Percentiles rank a stretch among this genome's conserved stretches.
phyloP scores from a whole-genome alignment of 352 stramenopile genomes.

The Aphanomyces euteiches region DNA sequence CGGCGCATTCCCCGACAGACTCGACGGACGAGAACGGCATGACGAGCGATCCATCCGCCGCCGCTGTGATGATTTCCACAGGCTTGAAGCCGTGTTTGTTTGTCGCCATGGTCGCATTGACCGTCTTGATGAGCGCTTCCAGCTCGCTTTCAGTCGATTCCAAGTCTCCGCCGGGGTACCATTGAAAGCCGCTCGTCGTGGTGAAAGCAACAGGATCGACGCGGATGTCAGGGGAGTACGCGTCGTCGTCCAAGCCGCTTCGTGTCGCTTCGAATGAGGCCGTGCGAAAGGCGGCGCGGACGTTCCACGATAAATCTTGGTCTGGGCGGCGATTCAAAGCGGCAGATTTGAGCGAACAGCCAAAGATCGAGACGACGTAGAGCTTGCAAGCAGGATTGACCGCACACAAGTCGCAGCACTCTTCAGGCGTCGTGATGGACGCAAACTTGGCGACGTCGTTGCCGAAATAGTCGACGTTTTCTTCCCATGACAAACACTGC shows the following conservation, averaged over 20 bases:
- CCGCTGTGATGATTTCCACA: not conserved
- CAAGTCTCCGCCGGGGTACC: not conserved
- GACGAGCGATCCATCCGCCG: not conserved
- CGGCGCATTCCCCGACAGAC: constrained; percentile 18
- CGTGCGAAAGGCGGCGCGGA: not conserved
- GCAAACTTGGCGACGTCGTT: constrained; percentile 12
- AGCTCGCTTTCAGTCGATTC: not conserved
- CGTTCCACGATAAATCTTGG: not conserved
- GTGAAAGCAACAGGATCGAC: constrained; percentile 2
- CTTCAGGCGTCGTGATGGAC: not conserved
- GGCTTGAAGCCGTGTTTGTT: not conserved
- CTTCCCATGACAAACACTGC: constrained; percentile 1
- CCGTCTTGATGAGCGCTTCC: not conserved
- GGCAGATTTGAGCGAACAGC: constrained; percentile 5
- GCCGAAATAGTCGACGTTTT: constrained; percentile 22
- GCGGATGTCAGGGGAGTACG: not conserved
- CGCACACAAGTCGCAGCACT: not conserved
- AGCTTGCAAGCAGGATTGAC: not conserved
- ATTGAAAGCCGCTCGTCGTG: constrained; percentile 2
- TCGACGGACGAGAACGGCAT: constrained; percentile 16
- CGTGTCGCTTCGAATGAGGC: not conserved
- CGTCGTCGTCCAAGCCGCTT: not conserved
- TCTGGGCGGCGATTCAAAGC: not conserved
- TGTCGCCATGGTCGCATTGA: constrained; percentile 7
- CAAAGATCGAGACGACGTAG: constrained; percentile 14